Evolutionary conservation across 2,329 filamentous ascomycete species (phyloP), one percentile per base, ranked within the genome.

Genomic region (Alternaria panax): DNA sequence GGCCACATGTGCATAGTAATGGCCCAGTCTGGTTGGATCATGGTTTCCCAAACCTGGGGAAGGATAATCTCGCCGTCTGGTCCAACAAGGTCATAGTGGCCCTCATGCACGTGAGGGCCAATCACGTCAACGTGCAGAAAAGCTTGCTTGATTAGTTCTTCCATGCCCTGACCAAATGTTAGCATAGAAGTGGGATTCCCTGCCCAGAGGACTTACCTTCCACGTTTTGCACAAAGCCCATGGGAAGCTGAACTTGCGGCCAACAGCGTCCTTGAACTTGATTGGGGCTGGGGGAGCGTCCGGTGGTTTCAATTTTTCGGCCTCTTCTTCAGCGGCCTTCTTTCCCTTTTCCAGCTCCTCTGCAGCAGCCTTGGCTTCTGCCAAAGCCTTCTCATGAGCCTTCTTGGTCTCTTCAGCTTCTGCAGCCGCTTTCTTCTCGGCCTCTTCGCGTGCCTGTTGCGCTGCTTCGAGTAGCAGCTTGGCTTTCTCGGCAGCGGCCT

Each of bases 151-250:
- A 84, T 83, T 47, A 84, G 74, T 28, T 75, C 73, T 63, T 83
- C 80, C 81, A 83, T 83, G 34, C 81, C 80, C 75, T 83, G 51
- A 46, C 85, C 87, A 81, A 96, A 96, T 67, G 89, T 90, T 76
- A 97, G 92, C 51, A 12, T 12, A 25, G 7, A 42, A n/a, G 18
- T 24, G 9, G 9, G 4, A 38, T 16, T 16, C 30, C 12, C 11
- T 12, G 14, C n/a, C 16, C 7, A 36, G 3, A 91, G 91, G 42
- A 88, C 83, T 76, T 92, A 68, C 70, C 67, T 74, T 72, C 70
- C 71, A 75, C 1, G 71, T 68, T 36, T 70, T 69, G 54, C 69
- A 73, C 27, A 72, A 25, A 16, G 72, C 47, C 59, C 64, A 75
- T 6, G 72, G 72, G 47, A 75, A 71, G 47, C 59, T 69, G 51